phyloP scores from a whole-genome alignment of 495 filamentous ascomycete genomes.

The Neurospora sp. region DNA sequence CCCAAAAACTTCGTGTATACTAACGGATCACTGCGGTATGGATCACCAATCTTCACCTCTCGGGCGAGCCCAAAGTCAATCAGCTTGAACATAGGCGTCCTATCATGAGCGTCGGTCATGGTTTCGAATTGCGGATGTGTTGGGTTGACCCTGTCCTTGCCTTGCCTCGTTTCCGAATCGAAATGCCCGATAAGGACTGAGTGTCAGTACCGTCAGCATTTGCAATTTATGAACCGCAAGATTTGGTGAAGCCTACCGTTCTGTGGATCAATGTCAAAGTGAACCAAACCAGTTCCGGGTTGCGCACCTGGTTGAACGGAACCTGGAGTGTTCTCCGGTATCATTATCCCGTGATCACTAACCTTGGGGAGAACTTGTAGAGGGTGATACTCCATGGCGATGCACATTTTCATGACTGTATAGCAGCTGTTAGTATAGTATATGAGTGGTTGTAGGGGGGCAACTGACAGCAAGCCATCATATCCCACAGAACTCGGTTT shows the following conservation, averaged over 20 bases:
- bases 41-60: neutral
- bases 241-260: neutral
- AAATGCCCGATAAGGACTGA: neutral
- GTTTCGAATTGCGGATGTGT: neutral
- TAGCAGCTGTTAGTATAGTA: neutral
- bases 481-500: neutral
- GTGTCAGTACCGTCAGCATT: neutral
- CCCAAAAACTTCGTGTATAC: neutral
- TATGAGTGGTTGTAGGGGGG: neutral
- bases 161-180: neutral
- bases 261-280: constrained; percentile 5
- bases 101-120: neutral
- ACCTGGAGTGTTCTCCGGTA: neutral
- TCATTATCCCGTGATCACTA: neutral
- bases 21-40: neutral
- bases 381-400: neutral
- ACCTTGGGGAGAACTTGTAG: neutral
- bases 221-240: neutral
- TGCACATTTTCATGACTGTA: neutral
- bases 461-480: neutral
- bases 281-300: neutral
- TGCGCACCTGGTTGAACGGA: neutral
- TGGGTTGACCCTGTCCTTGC: neutral
- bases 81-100: neutral
- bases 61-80: neutral